Conservation (phyloP, 768 basidiomycete species). For the Suillus lakei region DNA sequence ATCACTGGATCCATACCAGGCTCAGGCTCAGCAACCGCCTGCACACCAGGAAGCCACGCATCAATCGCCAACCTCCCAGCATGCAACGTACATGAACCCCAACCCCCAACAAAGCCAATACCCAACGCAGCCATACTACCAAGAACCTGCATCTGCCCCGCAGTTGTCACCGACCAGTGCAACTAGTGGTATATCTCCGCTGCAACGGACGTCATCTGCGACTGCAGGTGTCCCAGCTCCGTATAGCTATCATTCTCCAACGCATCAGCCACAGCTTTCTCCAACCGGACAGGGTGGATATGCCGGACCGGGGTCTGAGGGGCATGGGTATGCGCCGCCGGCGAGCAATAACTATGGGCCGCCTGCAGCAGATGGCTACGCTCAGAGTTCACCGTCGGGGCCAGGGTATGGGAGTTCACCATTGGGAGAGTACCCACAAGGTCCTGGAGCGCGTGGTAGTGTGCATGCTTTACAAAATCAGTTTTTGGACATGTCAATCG, state of each 20-base stretch:
- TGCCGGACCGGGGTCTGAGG: constrained; percentile 18
- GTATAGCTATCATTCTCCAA: constrained; percentile 24
- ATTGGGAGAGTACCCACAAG: neutral
- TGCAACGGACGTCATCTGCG: neutral
- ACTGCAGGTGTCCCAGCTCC: constrained; percentile 7
- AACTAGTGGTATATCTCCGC: neutral
- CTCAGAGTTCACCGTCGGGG: constrained; percentile 18
- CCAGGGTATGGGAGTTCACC: constrained; percentile 7
- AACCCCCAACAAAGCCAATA: constrained; percentile 23
- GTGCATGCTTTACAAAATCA: constrained; percentile 32
- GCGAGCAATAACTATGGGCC: constrained; percentile 21
- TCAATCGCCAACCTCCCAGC: constrained; percentile 18
- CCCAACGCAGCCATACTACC: constrained; percentile 19
- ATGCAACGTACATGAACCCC: constrained; percentile 19
- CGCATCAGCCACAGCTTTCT: constrained; percentile 22
- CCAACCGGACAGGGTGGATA: neutral
- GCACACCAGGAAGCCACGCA: constrained; percentile 17
- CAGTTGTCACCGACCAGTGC: neutral
- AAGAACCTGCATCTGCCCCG: constrained; percentile 16
- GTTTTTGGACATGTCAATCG: constrained; percentile 36
- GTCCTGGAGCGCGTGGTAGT: constrained; percentile 13
- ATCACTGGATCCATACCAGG: constrained; percentile 14
- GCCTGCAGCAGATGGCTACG: constrained; percentile 14
- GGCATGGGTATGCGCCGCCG: constrained; percentile 21
- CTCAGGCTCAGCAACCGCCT: constrained; percentile 19